Base-by-base conservation (phyloP, 2,329 filamentous ascomycete species). In the Pyrenochaeta sp. region DNA sequence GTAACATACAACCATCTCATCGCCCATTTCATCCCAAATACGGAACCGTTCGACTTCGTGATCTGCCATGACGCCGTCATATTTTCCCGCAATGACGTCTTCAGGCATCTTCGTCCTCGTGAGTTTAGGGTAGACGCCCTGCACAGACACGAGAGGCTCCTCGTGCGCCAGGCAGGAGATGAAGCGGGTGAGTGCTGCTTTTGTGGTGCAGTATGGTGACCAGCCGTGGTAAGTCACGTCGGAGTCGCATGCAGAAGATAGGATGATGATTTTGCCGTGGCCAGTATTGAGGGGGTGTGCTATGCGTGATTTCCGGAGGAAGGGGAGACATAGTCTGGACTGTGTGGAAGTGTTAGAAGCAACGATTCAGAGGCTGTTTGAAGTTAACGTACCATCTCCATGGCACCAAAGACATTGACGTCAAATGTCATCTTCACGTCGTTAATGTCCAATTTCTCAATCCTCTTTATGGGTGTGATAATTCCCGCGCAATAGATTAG, bases 61-160 rank as follows among this genome's bases (percentile, higher is more conserved):
- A 17, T 63, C 54, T 11, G 61, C 60, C 60, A 63, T 61, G 11
- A 62, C 36, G 1, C 50, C 51, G 14, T 45, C 53, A 36, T 60
- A 63, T 32, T 46, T 51, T 8, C 54, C 56, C 15, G 44, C 35
- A 10, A 62, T 47, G 2, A 63, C 24, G 15, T 56, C 60, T 26
- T 58, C 47, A 4, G 55, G 48, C 58, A 63, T 65, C 18, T 53
- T 55, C 7, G 61, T 63, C n/a, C 56, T 38, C n/a, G 59, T 63
- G 13, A 63, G 37, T 35, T 56, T 60, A 8, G 58, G 61, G 35
- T 59, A 63, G 22, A 64, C 59, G 7, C 58, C 59, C 31, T 63
- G 58, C 3, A 63, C 52, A 7, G 31, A 45, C 6, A 63, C 28
- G 6, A 51, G 45, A 3, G 51, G 47, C 36, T 63, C 59, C 39